These are phyloP conservation scores for Sisymbrium altissimum DNA, from an alignment of 345 rosid species.

Conservation along the genomic window DNA sequence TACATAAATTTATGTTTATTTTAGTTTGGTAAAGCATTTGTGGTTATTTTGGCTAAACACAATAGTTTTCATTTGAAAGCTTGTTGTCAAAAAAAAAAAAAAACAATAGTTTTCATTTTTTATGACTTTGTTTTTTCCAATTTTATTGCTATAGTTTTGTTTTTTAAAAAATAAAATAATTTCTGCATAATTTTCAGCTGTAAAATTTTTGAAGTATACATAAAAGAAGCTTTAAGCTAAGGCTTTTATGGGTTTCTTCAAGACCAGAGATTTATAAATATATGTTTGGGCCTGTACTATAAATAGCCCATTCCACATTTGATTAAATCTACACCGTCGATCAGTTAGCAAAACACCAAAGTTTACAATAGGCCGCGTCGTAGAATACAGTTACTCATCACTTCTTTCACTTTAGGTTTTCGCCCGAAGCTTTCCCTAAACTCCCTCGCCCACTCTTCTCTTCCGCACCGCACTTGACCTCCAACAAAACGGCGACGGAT, in stretches of 20 bases:
- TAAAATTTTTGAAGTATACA: background rate
- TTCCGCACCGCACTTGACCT: slow-evolving; percentile 3
- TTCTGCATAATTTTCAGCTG: background rate
- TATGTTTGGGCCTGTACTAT: background rate
- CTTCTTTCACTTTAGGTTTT: slow-evolving; percentile 34
- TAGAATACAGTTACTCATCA: slow-evolving; percentile 16
- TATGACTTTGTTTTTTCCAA: too few relatives aligned
- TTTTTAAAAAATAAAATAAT: background rate
- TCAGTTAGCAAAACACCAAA: background rate
- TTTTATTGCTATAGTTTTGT: too few relatives aligned
- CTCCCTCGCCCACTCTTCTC: slow-evolving; percentile 33
- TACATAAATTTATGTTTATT: too few relatives aligned
- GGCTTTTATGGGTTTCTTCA: background rate
- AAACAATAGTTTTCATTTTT: too few relatives aligned
- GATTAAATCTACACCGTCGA: background rate
- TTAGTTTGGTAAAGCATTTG: too few relatives aligned
- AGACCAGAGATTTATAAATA: background rate
- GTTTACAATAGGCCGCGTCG: background rate
- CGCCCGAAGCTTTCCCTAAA: background rate
- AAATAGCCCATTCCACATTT: background rate
- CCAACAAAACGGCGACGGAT: slow-evolving; percentile 37
- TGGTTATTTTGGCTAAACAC: too few relatives aligned
- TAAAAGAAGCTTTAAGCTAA: background rate
- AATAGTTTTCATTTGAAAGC: too few relatives aligned
- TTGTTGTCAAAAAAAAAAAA: too few relatives aligned